Percentiles rank a stretch among this genome's conserved stretches.
These are phyloP conservation scores for Colletotrichum somersetense DNA, from an alignment of 2,329 filamentous ascomycete species.

Conservation along the genomic window DNA sequence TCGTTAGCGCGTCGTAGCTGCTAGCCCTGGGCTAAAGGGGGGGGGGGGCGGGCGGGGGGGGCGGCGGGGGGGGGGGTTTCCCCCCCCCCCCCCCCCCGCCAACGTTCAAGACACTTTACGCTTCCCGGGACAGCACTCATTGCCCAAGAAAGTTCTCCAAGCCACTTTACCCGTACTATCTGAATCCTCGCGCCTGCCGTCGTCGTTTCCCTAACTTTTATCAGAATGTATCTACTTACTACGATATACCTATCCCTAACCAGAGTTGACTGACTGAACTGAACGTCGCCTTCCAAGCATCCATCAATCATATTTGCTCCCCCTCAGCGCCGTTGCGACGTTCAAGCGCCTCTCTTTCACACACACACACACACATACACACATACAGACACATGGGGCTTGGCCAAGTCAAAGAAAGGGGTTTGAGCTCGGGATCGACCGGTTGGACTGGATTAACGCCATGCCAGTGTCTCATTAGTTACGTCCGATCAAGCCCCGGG, in stretches of 20 bases:
- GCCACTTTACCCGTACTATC: neutral
- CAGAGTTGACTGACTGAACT: neutral
- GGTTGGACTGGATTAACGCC: neutral
- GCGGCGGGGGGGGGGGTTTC: too few species aligned
- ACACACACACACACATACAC: neutral
- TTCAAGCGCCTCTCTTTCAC: neutral
- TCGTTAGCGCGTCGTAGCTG: neutral
- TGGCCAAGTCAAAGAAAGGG: constrained; percentile 1
- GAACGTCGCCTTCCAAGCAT: neutral
- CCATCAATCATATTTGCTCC: too few species aligned
- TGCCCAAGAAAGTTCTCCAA: neutral
- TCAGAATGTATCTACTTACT: neutral
- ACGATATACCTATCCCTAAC: too few species aligned
- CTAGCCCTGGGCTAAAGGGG: too few species aligned
- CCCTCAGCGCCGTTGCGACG: neutral
- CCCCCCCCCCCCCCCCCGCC: too few species aligned
- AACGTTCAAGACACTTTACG: neutral
- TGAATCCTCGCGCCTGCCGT: neutral
- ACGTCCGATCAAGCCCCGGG: constrained; percentile 2
- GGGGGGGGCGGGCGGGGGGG: too few species aligned
- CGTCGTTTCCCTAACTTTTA: neutral
- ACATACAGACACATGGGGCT: neutral
- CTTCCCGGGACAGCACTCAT: neutral
- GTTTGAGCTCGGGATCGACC: neutral
- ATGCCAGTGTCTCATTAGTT: constrained; percentile 24